A percentile compares a stretch with the other conserved stretches of the same genome.
phyloP scores from a whole-genome alignment of 148 eudicot genomes.

The Spergularia bocconei region DNA sequence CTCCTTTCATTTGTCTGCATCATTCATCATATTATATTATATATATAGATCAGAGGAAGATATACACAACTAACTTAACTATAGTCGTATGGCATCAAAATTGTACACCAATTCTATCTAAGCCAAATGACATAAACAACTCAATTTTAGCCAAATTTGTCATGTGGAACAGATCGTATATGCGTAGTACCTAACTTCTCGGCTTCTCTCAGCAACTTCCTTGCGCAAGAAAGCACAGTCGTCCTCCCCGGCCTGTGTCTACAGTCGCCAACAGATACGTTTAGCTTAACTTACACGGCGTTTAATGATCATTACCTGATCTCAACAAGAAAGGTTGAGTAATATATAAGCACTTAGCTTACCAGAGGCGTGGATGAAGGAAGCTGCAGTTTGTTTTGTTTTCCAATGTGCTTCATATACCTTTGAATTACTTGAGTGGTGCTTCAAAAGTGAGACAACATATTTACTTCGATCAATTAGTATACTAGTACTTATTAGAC shows the following conservation, averaged over 20 bases:
- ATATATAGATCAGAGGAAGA: too few relatives aligned
- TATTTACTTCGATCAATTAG: too few relatives aligned
- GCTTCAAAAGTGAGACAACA: conserved; percentile 10
- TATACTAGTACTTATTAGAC: too few relatives aligned
- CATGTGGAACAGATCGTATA: too few relatives aligned
- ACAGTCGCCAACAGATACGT: not conserved
- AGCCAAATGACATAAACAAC: too few relatives aligned
- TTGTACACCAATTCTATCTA: too few relatives aligned
- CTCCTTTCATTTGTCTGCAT: conserved; percentile 31
- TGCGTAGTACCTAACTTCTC: conserved; percentile 23
- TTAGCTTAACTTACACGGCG: not conserved
- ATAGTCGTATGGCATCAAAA: too few relatives aligned
- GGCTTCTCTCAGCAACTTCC: conserved; percentile 11
- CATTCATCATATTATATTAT: not conserved
- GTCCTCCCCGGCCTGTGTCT: not conserved
- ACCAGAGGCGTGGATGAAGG: conserved; percentile 17
- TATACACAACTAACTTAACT: not conserved
- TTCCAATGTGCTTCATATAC: conserved; percentile 25
- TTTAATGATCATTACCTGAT: too few relatives aligned
- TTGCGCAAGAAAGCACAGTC: conserved; percentile 10
- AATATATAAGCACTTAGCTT: not conserved
- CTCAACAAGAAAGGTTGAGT: not conserved
- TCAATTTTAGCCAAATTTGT: too few relatives aligned
- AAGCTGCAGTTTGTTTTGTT: not conserved
- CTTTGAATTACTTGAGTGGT: conserved; percentile 29